phyloP scores from a whole-genome alignment of 2,329 filamentous ascomycete genomes.

The Rutstroemia sp. region DNA sequence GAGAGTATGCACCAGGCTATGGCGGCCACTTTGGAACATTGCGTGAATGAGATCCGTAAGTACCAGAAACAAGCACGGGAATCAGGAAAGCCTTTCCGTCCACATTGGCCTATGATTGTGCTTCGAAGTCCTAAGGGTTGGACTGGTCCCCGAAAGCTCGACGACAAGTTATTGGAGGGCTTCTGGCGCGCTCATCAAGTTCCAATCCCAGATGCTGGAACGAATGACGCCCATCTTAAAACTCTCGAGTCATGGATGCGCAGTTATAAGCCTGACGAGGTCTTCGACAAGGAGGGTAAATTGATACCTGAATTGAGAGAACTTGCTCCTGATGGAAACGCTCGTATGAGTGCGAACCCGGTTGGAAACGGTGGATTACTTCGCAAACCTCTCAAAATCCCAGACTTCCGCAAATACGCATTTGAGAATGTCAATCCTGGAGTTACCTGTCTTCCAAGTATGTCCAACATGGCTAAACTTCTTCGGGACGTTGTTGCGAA shows the following conservation, averaged over 20 bases:
- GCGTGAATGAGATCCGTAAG: constrained; percentile 59
- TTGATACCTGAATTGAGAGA: constrained; percentile 55
- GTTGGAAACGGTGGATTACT: constrained; percentile 65
- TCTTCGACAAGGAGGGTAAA: constrained; percentile 58
- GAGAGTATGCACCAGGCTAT: constrained; percentile 76
- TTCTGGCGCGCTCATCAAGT: constrained; percentile 77
- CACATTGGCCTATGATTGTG: constrained; percentile 72
- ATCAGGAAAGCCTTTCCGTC: constrained; percentile 60
- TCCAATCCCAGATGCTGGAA: constrained; percentile 62
- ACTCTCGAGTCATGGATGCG: constrained; percentile 71
- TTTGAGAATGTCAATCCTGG: constrained; percentile 56
- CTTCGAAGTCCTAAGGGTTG: constrained; percentile 74
- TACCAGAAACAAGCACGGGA: constrained; percentile 67
- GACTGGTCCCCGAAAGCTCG: constrained; percentile 67
- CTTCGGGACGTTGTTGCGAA: constrained; percentile 58
- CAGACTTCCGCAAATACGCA: constrained; percentile 62
- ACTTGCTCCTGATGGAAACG: constrained; percentile 56
- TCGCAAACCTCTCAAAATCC: constrained; percentile 59
- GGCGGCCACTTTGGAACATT: constrained; percentile 68
- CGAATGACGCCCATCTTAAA: constrained; percentile 59
- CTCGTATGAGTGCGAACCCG: constrained; percentile 71
- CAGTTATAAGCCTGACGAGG: constrained; percentile 64
- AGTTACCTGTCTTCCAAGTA: constrained; percentile 50
- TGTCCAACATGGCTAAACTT: constrained; percentile 62
- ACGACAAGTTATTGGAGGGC: constrained; percentile 64